Base-by-base conservation (phyloP, 2,329 filamentous ascomycete species). In the Colletotrichum filicis region DNA sequence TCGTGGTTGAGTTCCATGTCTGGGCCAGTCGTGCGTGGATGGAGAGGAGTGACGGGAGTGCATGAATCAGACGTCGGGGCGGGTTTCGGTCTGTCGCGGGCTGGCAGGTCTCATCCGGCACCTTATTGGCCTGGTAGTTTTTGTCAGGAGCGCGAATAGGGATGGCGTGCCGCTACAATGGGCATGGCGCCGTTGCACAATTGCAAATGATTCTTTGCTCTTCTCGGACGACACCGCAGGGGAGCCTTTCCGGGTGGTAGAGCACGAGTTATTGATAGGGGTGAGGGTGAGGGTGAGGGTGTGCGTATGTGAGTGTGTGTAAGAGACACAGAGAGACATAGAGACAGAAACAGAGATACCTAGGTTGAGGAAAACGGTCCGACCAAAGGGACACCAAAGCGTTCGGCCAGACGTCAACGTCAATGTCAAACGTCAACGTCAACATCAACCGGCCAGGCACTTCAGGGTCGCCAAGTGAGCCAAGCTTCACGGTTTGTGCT, bases 151-250 rank as follows among this genome's bases (percentile, higher is more conserved):
- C 42, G 60, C 55, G n/a, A 55, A 55, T 52, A 49, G 62, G 67
- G 53, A 65, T 65, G 66, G 66, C 35, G 66, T 52, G 22, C 22
- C n/a, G 12, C 62, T 56, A 16, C 42, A 59, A 35, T 8, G 46
- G 37, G 61, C 22, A 66, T 49, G 53, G 61, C 55, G 62, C 42
- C 32, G 37, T 30, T 24, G 30, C 32, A 14, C 9, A 59, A 42
- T 59, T 64, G 66, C 59, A 35, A 19, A 53, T 16, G 49, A n/a
- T 58, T 53, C 12, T 30, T 57, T 30, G 59, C 61, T 59, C 42
- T 57, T 56, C 53, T 57, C 67, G 42, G 67, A 70, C 32, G 61
- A n/a, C 60, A 24, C 42, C 61, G 61, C 53, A 66, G 63, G 56
- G 28, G 26, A 53, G 53, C 30, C n/a, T 19, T 30, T 66, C 53